A percentile compares a stretch with the other conserved stretches of the same genome.
Evolutionary conservation across 768 basidiomycete genomes (phyloP).

Genomic region (Boletus barrowsii): DNA sequence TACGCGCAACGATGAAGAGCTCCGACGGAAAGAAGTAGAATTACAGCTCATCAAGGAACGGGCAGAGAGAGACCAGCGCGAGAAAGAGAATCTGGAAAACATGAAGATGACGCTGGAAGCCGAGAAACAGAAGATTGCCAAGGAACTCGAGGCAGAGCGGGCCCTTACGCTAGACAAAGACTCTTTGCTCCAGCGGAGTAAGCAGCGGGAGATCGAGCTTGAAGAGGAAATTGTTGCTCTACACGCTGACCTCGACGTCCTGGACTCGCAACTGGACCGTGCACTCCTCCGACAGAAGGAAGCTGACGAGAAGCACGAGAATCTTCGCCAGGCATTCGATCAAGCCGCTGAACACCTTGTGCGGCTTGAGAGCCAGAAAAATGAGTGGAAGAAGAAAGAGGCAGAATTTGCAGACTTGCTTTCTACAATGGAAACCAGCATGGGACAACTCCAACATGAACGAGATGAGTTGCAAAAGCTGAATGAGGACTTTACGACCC

Average conservation of each 20-base stretch:
- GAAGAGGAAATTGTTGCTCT: conserved; percentile 81
- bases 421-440: conserved; percentile 53
- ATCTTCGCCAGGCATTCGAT: conserved; percentile 70
- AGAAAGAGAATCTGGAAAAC: conserved; percentile 72
- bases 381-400: conserved; percentile 64
- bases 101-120: conserved; percentile 80
- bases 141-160: conserved; percentile 80
- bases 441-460: conserved; percentile 55
- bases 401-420: conserved; percentile 58
- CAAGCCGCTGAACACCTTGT: conserved; percentile 85
- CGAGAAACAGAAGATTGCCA: conserved; percentile 80
- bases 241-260: conserved; percentile 77
- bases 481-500: conserved; percentile 65
- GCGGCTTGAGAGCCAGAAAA: conserved; percentile 73
- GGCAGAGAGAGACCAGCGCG: conserved; percentile 82
- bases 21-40: conserved; percentile 84
- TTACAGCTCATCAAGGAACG: conserved; percentile 75
- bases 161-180: conserved; percentile 81
- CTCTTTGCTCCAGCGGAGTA: conserved; percentile 73
- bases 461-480: conserved; percentile 62
- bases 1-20: conserved; percentile 88
- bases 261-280: conserved; percentile 84
- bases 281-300: conserved; percentile 76
- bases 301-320: conserved; percentile 73
- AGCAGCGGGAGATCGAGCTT: conserved; percentile 78